A percentile compares a stretch with the other conserved stretches of the same genome.
phyloP scores from a whole-genome alignment of 1,284 basidiomycete genomes.

The Pholiota adiposa region DNA sequence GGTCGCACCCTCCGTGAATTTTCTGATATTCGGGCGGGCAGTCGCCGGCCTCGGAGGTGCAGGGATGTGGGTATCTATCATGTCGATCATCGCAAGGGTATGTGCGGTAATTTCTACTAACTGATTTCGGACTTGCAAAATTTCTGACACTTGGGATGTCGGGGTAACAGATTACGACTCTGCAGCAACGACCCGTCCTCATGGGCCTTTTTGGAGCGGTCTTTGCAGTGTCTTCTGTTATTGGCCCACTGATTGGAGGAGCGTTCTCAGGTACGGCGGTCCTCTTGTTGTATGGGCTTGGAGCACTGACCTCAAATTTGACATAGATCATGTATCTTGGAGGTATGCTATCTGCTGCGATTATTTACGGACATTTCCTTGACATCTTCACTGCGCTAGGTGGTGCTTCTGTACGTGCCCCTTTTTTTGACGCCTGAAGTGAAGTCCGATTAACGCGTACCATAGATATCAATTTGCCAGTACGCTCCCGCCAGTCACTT shows the following conservation, averaged over 20 bases:
- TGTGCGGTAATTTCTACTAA: background rate
- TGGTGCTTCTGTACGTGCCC: constrained; percentile 13
- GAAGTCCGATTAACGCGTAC: background rate
- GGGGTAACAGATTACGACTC: constrained; percentile 6
- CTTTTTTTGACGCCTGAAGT: background rate
- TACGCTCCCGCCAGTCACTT: background rate
- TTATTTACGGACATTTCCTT: too few relatives aligned
- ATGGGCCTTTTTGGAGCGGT: constrained; percentile 9
- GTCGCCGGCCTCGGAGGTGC: constrained; percentile 8
- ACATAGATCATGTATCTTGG: constrained; percentile 4
- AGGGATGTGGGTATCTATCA: constrained; percentile 11
- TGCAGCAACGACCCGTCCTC: constrained; percentile 9
- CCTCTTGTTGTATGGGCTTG: background rate
- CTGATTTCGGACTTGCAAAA: background rate
- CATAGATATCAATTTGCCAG: constrained; percentile 6
- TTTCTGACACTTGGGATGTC: background rate
- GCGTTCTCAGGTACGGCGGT: constrained; percentile 3
- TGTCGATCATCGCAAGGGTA: constrained; percentile 11
- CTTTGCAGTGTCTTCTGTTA: constrained; percentile 6
- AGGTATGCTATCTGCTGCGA: background rate
- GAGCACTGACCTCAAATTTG: background rate
- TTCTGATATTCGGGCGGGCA: constrained; percentile 10
- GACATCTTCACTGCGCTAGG: background rate
- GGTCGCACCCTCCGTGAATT: constrained; percentile 3
- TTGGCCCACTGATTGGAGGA: constrained; percentile 9